Evolutionary conservation across 192 early-diverging fungal species (phyloP).

Genomic region (Podila verticillata): DNA sequence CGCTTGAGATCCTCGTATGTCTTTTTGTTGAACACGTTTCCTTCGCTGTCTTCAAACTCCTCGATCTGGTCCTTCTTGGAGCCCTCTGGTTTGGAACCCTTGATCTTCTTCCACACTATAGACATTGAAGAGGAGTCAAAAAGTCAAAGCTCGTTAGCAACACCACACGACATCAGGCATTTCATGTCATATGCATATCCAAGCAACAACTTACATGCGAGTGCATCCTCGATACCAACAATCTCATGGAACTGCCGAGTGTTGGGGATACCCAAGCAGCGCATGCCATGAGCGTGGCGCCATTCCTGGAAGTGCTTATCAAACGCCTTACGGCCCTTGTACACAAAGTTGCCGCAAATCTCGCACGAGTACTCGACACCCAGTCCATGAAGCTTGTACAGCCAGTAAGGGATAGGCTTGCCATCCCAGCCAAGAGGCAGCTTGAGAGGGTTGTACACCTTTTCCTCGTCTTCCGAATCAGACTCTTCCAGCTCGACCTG

Average conservation of each 20-base stretch:
- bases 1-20: constrained; percentile 86
- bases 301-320: constrained; percentile 96
- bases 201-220: constrained; percentile 72
- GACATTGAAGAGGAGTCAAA: neutral
- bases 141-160: neutral
- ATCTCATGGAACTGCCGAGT: constrained; percentile 93
- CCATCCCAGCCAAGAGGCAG: constrained; percentile 97
- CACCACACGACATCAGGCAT: neutral
- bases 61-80: constrained; percentile 87
- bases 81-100: constrained; percentile 71
- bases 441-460: constrained; percentile 97
- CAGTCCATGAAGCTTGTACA: constrained; percentile 97
- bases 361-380: constrained; percentile 95
- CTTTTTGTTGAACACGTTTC: constrained; percentile 90
- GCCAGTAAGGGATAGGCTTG: constrained; percentile 99
- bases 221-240: constrained; percentile 89
- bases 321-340: constrained; percentile 96
- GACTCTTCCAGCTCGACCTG: constrained; percentile 70
- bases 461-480: constrained; percentile 83
- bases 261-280: constrained; percentile 91
- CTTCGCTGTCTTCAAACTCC: constrained; percentile 87
- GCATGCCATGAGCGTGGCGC: constrained; percentile 95
- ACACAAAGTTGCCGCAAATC: constrained; percentile 94
- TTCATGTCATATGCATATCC: no score
- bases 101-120: constrained; percentile 87